Conservation (phyloP, 805 yeast genomes). For the Saturnispora zaruensis region DNA sequence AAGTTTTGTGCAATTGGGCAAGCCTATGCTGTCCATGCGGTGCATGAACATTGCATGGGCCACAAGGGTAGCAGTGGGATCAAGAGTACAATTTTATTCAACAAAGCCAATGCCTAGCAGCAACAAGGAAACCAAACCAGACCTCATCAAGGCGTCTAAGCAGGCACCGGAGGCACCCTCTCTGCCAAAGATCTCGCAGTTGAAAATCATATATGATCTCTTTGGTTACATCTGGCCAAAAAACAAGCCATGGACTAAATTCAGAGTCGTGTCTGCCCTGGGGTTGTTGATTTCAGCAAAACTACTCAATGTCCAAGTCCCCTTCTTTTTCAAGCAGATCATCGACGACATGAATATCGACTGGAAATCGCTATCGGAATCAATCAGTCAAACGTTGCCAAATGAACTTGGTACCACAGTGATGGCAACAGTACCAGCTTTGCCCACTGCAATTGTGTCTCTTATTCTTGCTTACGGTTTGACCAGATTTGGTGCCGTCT, state of each 20-base stretch:
- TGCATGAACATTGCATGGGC: not conserved
- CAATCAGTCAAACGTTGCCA: conserved; percentile 21
- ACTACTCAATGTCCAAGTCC: conserved; percentile 87
- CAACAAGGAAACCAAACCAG: conserved; percentile 10
- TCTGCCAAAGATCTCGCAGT: conserved; percentile 31
- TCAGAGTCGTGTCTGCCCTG: conserved; percentile 71
- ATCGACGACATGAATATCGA: conserved; percentile 91
- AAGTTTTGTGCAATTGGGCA: not conserved
- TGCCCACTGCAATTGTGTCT: conserved; percentile 56
- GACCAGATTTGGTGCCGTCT: conserved; percentile 87
- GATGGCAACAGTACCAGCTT: conserved; percentile 16
- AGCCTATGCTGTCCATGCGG: not conserved
- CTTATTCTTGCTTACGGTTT: conserved; percentile 82
- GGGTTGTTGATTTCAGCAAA: conserved; percentile 71
- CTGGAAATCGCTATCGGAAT: conserved; percentile 57
- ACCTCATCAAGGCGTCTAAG: conserved; percentile 13
- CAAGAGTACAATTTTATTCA: not conserved
- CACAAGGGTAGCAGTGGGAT: not conserved
- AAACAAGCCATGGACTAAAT: conserved; percentile 52
- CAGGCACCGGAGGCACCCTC: conserved; percentile 13
- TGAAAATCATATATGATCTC: conserved; percentile 54
- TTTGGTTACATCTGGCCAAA: conserved; percentile 77
- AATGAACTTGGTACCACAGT: conserved; percentile 9
- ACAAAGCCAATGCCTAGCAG: not conserved
- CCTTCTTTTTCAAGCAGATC: conserved; percentile 82